phyloP scores from a whole-genome alignment of 1,284 basidiomycete species.

The Testicularia cyperi region DNA sequence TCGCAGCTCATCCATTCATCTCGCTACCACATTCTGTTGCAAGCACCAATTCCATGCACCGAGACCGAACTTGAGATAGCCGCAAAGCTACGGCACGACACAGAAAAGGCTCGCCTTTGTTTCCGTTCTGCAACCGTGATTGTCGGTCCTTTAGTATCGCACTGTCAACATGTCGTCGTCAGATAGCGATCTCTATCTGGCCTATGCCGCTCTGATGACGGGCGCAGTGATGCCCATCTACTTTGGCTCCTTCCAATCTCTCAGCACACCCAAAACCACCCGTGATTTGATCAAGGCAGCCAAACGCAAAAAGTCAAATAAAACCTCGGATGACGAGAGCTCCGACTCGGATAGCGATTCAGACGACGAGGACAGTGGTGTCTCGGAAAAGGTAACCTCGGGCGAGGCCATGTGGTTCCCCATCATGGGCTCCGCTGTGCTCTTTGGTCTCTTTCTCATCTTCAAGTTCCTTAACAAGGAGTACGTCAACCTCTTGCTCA shows the following conservation, averaged over 20 bases:
- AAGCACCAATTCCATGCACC: too few relatives aligned
- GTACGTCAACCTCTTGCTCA: slow-evolving; percentile 50
- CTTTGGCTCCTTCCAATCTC: slow-evolving; percentile 47
- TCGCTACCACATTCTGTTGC: too few relatives aligned
- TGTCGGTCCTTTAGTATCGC: too few relatives aligned
- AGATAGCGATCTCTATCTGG: slow-evolving; percentile 43
- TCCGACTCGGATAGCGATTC: slow-evolving; percentile 14
- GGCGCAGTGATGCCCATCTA: slow-evolving; percentile 51
- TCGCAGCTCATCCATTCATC: too few relatives aligned
- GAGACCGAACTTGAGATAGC: too few relatives aligned
- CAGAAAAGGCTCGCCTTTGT: too few relatives aligned
- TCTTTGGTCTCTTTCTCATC: slow-evolving; percentile 50
- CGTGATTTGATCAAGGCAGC: slow-evolving; percentile 36
- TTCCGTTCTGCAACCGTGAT: too few relatives aligned
- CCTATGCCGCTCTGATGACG: slow-evolving; percentile 48
- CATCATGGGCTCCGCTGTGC: slow-evolving; percentile 51
- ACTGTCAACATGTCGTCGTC: slow-evolving; percentile 15
- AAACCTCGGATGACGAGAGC: slow-evolving; percentile 3
- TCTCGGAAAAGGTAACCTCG: slow-evolving; percentile 47
- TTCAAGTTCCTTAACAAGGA: slow-evolving; percentile 57
- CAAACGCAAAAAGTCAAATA: slow-evolving; percentile 15
- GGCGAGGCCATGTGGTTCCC: slow-evolving; percentile 56
- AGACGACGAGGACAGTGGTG: slow-evolving; percentile 44
- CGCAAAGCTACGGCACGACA: too few relatives aligned
- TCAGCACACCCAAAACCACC: slow-evolving; percentile 51